Conservation (phyloP, 805 yeast genomes). For the Candida odintsovae region DNA sequence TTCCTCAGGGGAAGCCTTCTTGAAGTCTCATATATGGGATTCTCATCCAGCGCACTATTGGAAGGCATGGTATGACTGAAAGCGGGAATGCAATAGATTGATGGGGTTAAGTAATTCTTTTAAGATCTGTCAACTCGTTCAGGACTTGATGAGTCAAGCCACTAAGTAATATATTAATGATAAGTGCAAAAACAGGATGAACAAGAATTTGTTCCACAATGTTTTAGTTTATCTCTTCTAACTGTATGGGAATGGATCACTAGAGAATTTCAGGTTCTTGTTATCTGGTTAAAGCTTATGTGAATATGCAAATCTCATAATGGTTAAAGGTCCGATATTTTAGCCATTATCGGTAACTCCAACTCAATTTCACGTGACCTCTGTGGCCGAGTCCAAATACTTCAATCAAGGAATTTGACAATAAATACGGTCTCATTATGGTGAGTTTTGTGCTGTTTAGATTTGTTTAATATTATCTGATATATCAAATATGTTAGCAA, state of each 20-base stretch:
- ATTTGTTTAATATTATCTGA: too few relatives aligned
- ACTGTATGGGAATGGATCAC: neutral
- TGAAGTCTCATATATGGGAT: slow-evolving; percentile 12
- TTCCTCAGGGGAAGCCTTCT: slow-evolving; percentile 17
- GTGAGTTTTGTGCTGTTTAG: too few relatives aligned
- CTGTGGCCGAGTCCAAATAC: too few relatives aligned
- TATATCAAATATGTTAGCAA: too few relatives aligned
- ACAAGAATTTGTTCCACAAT: neutral
- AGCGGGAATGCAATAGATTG: neutral
- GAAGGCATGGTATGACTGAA: slow-evolving; percentile 3
- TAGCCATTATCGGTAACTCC: neutral
- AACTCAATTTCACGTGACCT: slow-evolving; percentile 1
- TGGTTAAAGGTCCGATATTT: slow-evolving; percentile 1
- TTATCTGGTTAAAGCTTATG: too few relatives aligned
- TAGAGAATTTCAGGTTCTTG: too few relatives aligned
- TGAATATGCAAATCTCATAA: too few relatives aligned
- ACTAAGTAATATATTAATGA: neutral
- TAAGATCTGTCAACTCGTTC: neutral
- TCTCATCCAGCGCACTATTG: slow-evolving; percentile 15
- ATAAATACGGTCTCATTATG: too few relatives aligned
- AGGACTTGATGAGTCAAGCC: neutral
- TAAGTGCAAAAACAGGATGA: too few relatives aligned
- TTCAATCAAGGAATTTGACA: too few relatives aligned
- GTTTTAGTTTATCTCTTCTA: too few relatives aligned
- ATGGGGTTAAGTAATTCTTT: too few relatives aligned